These are phyloP conservation scores for Vitis hybrid DNA, from an alignment of 177 flowering plant species.

Conservation along the genomic window DNA sequence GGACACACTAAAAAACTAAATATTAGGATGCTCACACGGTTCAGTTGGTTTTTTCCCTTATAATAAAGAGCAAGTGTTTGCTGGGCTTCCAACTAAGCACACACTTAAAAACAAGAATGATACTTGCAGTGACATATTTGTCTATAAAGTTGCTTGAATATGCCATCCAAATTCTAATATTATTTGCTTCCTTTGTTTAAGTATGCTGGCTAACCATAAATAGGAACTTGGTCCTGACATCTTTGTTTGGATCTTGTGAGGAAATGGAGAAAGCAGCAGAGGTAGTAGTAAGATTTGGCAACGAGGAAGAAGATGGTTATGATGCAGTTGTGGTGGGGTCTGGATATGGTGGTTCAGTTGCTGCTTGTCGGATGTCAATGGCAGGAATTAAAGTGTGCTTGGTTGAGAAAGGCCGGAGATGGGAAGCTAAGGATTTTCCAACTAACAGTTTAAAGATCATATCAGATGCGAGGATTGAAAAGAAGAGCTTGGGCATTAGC, in stretches of 20 bases:
- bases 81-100: background rate
- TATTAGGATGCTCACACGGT: background rate
- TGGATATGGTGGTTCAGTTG: slow-evolving; percentile 64
- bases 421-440: slow-evolving; percentile 53
- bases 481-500: slow-evolving; percentile 32
- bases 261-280: slow-evolving; percentile 16
- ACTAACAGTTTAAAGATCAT: slow-evolving; percentile 39
- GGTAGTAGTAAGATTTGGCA: background rate
- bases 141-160: slow-evolving; percentile 8
- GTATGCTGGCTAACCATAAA: background rate
- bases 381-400: slow-evolving; percentile 58
- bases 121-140: background rate
- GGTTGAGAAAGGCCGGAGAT: slow-evolving; percentile 54
- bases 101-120: background rate
- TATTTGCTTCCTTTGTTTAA: background rate
- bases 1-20: background rate
- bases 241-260: background rate
- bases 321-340: slow-evolving; percentile 65
- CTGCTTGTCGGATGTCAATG: slow-evolving; percentile 54
- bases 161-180: slow-evolving; percentile 1
- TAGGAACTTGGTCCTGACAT: background rate
- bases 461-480: slow-evolving; percentile 36
- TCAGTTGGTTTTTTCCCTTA: too few relatives aligned
- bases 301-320: slow-evolving; percentile 35
- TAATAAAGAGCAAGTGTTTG: background rate